Evolutionary conservation across 208 protist genomes (phyloP).

Genomic region (Crithidia sp.): DNA sequence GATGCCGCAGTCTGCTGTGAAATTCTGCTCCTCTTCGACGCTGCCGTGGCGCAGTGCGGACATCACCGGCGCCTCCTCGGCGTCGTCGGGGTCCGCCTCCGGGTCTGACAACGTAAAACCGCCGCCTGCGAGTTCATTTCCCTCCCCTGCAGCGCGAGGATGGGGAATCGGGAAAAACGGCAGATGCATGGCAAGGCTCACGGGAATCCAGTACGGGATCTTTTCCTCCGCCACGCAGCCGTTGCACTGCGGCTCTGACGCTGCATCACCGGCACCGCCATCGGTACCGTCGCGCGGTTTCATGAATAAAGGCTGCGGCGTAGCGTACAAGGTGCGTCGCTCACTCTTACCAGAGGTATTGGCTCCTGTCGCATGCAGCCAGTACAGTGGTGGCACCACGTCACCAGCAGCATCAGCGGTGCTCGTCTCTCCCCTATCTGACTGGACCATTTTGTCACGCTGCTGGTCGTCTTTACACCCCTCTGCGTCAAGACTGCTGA

Average conservation of each 20-base stretch:
- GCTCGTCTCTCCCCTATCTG: neutral
- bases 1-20: neutral
- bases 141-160: neutral
- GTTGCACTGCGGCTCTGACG: neutral
- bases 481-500: no score
- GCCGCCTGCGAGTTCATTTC: neutral
- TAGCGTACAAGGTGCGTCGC: neutral
- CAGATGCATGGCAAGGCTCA: constrained; percentile 23
- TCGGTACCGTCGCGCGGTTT: neutral
- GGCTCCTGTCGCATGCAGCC: neutral
- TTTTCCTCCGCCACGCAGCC: no score
- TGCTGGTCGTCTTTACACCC: no score
- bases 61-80: neutral
- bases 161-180: constrained; percentile 43
- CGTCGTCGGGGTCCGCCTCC: neutral
- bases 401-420: neutral
- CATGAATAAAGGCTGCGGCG: neutral
- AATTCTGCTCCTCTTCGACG: neutral
- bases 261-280: neutral
- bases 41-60: neutral
- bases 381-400: constrained; percentile 7
- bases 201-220: constrained; percentile 25
- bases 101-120: neutral
- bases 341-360: neutral
- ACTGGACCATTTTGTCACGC: neutral